Evolutionary conservation across 1,284 basidiomycete species (phyloP).

Genomic region (Sanghuangporus baumii): DNA sequence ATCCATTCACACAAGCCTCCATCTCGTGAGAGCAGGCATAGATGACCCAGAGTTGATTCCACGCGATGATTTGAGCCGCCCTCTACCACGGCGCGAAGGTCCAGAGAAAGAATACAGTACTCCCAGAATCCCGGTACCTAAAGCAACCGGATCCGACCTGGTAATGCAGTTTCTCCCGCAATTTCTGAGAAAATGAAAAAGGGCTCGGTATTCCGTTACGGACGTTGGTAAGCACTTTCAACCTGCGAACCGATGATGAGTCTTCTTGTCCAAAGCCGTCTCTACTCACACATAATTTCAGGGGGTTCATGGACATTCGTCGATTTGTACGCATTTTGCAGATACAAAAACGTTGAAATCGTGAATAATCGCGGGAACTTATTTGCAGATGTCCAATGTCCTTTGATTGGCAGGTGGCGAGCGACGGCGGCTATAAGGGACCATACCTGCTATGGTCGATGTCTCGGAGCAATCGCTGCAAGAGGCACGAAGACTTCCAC

Average conservation of each 20-base stretch:
- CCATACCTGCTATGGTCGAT: conserved; percentile 1
- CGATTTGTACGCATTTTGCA: background rate
- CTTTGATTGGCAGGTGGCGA: conserved; percentile 5
- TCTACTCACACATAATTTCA: too few species aligned
- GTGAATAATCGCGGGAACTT: background rate
- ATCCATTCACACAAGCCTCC: conserved; percentile 17
- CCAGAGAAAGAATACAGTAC: conserved; percentile 11
- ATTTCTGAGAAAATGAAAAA: background rate
- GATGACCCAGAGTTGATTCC: conserved; percentile 10
- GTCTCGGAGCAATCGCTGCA: background rate
- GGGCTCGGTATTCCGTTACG: background rate
- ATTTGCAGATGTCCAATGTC: background rate
- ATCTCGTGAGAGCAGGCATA: conserved; percentile 12
- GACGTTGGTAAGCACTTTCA: background rate
- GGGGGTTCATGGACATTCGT: background rate
- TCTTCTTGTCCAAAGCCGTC: too few species aligned
- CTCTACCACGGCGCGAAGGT: conserved; percentile 3
- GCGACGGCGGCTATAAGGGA: conserved; percentile 9
- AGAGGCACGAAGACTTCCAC: conserved; percentile 9
- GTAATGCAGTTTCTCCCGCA: background rate
- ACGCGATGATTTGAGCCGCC: conserved; percentile 3
- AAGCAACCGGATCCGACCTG: conserved; percentile 13
- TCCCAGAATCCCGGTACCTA: conserved; percentile 14
- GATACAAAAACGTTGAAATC: background rate
- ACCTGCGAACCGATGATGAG: background rate